A percentile compares a stretch with the other conserved stretches of the same genome.
Conservation (phyloP, 495 filamentous ascomycete genomes). For the Neurospora intermedia region DNA sequence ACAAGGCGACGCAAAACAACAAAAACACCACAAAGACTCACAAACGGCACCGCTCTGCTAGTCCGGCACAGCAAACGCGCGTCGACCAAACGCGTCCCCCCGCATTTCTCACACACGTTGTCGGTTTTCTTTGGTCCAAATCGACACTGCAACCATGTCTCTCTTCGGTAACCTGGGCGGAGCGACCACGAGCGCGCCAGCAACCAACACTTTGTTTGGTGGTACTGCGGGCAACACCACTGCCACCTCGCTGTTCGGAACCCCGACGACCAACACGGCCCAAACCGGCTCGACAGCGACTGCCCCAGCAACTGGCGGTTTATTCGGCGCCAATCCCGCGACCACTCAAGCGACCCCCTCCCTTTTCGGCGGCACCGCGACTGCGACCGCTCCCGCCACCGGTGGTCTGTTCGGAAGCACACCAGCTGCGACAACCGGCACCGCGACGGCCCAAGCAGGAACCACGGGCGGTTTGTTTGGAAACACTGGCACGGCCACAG, state of each 20-base stretch:
- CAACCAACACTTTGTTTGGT: neutral
- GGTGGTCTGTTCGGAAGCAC: neutral
- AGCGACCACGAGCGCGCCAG: slow-evolving; percentile 1
- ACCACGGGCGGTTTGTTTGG: slow-evolving; percentile 1
- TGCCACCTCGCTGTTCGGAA: slow-evolving; percentile 7
- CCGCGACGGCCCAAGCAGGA: neutral
- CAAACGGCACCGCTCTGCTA: neutral
- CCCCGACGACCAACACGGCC: neutral
- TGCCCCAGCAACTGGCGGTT: slow-evolving; percentile 3
- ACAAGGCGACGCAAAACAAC: neutral
- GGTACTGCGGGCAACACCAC: neutral
- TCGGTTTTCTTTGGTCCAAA: neutral
- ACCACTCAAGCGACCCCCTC: neutral
- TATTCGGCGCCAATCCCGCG: slow-evolving; percentile 1
- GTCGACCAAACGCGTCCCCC: slow-evolving; percentile 1
- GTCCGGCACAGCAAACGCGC: slow-evolving; percentile 1
- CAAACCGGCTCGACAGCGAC: slow-evolving; percentile 8
- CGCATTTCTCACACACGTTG: neutral
- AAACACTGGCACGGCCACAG: neutral
- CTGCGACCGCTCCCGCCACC: neutral
- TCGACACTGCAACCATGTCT: slow-evolving; percentile 6
- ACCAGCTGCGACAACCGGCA: slow-evolving; percentile 3
- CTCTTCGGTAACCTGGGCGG: slow-evolving; percentile 6
- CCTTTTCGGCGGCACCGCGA: neutral
- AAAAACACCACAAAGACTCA: slow-evolving; percentile 6